These are phyloP conservation scores for Populus tremula DNA, from an alignment of 345 rosid species.

Conservation along the genomic window DNA sequence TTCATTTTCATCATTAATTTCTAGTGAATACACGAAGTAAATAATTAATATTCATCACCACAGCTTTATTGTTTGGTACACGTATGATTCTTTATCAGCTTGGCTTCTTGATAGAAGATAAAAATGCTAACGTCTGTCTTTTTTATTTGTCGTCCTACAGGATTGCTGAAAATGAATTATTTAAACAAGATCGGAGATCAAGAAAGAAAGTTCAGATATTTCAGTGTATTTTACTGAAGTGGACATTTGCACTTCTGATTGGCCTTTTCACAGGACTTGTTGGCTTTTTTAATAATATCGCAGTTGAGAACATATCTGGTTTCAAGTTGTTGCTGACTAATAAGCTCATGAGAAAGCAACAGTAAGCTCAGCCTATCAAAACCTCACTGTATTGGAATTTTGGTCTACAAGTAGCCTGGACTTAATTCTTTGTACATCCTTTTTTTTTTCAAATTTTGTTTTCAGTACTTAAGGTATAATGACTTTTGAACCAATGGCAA, in stretches of 20 bases:
- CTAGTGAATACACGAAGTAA: no score
- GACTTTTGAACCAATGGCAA: neutral
- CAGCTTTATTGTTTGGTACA: neutral
- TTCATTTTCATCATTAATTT: no score
- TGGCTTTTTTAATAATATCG: slow-evolving; percentile 67
- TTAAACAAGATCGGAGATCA: slow-evolving; percentile 92
- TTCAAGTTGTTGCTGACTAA: slow-evolving; percentile 66
- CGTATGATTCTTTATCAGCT: neutral
- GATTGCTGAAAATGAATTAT: slow-evolving; percentile 77
- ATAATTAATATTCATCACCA: no score
- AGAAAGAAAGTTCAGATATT: slow-evolving; percentile 68
- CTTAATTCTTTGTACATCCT: no score
- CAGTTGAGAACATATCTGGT: slow-evolving; percentile 84
- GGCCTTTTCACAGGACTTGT: slow-evolving; percentile 70
- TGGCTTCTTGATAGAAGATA: neutral
- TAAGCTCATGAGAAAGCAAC: slow-evolving; percentile 63
- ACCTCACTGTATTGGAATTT: neutral
- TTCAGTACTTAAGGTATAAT: no score
- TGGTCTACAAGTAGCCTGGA: no score
- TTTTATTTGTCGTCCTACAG: slow-evolving; percentile 27
- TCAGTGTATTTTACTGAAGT: slow-evolving; percentile 71
- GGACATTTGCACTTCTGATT: slow-evolving; percentile 80
- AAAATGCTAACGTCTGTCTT: no score
- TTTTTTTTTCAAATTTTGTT: no score
- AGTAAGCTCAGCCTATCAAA: slow-evolving; percentile 40